Base-by-base conservation (phyloP, 305 asterid genomes). In the Plantago lanceolata region DNA sequence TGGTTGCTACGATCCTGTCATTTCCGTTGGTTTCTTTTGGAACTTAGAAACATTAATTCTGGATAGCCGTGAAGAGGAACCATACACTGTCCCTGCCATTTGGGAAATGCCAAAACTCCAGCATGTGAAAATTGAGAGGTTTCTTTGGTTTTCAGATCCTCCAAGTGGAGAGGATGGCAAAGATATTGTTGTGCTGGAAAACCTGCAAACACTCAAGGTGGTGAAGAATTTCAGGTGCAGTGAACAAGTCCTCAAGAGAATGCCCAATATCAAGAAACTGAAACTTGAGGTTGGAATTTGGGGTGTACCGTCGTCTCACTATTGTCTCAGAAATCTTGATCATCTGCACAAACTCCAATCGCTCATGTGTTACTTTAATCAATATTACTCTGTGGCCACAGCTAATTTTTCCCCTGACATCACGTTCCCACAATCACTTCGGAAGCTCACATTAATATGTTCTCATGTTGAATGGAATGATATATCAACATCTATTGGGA, bases 101-200 rank as follows among this genome's bases (percentile, higher is more conserved):
- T 50, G 56, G 56, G 56, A 50, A 13, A 50, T 50, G 56, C 54
- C 56, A 50, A 19, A 14, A 1, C 28, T 50, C 13, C 19, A 26
- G 24, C 56, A 50, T 8, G 2, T 50, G 24, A 18, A 3, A 50
- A 50, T 19, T 14, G 0, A 6, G 47, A 40, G 63, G 21, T 60
- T 61, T 61, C 19, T 69, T 9, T 61, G 72, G 26, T 19, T 45
- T 5, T 5, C 40, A 0, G 65, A 61, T 61, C 55, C 64, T 47
- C 29, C 47, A 0, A 29, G 26, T 8, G 65, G 50, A 2, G 35
- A 16, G 14, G 19, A 31, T 1, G 19, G 5, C 26, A 15, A 31
- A 4, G 37, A 21, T 20, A 15, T 13, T 1, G 48, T 12, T n/a
- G 37, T 53, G 12, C 49, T 71, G 19, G 47, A 19, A 18, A 54